phyloP scores from a whole-genome alignment of 768 basidiomycete genomes.

The Tulasnella sp. region DNA sequence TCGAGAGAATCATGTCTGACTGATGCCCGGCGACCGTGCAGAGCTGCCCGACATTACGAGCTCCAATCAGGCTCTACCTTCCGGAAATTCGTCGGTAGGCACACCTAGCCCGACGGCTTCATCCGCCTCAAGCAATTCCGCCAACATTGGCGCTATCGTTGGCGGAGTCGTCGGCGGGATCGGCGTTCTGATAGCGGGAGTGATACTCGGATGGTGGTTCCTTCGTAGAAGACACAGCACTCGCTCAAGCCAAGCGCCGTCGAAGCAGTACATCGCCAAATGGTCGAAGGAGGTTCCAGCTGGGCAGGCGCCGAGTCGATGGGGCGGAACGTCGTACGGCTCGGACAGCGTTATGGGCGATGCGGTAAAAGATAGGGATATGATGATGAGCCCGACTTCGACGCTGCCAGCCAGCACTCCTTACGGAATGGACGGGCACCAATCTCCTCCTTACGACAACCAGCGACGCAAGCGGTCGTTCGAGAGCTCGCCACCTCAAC shows the following conservation, averaged over 20 bases:
- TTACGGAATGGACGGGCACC: background rate
- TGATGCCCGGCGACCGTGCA: background rate
- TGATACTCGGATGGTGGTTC: conserved; percentile 12
- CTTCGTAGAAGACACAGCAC: background rate
- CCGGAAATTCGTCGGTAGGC: background rate
- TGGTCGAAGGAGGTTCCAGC: conserved; percentile 24
- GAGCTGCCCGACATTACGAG: background rate
- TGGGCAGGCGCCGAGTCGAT: background rate
- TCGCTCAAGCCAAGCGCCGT: conserved; percentile 15
- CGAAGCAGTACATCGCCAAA: conserved; percentile 25
- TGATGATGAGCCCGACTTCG: background rate
- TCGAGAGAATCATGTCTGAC: no score
- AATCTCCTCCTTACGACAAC: no score
- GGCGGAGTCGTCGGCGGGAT: conserved; percentile 16
- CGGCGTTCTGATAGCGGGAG: background rate
- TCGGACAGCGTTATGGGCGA: background rate
- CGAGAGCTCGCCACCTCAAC: background rate
- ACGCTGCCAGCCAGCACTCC: background rate
- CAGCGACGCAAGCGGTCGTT: no score
- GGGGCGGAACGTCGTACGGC: conserved; percentile 16
- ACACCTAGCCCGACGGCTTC: background rate
- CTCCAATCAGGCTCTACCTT: no score
- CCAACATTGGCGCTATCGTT: conserved; percentile 25
- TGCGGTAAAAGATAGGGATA: conserved; percentile 4
- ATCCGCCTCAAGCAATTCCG: background rate